Evolutionary conservation across 129 eudicot species (phyloP).

Genomic region (Apium graveolens): DNA sequence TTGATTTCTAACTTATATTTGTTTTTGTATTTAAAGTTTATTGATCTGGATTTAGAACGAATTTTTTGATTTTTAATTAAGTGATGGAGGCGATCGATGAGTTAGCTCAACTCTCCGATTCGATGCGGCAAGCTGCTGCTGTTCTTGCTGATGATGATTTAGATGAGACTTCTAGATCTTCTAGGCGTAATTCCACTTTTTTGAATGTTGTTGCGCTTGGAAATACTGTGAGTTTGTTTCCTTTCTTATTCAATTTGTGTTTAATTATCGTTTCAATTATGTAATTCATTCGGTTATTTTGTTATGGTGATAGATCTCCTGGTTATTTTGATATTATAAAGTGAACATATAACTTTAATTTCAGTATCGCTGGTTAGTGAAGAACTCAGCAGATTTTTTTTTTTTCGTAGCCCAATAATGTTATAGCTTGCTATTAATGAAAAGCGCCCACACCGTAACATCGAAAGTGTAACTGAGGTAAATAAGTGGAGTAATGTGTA

Average conservation of each 20-base stretch:
- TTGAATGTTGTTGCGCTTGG: constrained; percentile 93
- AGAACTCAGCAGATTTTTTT: neutral
- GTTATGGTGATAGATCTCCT: constrained; percentile 30
- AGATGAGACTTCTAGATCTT: constrained; percentile 49
- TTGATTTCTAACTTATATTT: neutral
- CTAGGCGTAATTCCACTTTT: constrained; percentile 69
- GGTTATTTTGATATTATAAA: neutral
- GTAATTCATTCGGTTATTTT: neutral
- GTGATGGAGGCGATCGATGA: constrained; percentile 97
- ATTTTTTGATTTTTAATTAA: neutral
- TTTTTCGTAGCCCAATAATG: neutral
- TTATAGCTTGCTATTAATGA: neutral
- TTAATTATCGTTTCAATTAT: neutral
- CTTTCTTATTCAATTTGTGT: neutral
- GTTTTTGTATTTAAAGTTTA: neutral
- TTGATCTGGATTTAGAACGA: constrained; percentile 22
- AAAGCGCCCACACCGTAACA: neutral
- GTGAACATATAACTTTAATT: neutral
- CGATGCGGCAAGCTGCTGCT: constrained; percentile 97
- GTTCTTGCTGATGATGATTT: constrained; percentile 90
- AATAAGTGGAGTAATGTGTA: neutral
- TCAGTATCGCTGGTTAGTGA: neutral
- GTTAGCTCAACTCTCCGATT: constrained; percentile 68
- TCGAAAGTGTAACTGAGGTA: neutral
- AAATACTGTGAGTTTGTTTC: constrained; percentile 62